phyloP scores from a whole-genome alignment of 2,329 filamentous ascomycete genomes.

The Calonectria multiphialidica region DNA sequence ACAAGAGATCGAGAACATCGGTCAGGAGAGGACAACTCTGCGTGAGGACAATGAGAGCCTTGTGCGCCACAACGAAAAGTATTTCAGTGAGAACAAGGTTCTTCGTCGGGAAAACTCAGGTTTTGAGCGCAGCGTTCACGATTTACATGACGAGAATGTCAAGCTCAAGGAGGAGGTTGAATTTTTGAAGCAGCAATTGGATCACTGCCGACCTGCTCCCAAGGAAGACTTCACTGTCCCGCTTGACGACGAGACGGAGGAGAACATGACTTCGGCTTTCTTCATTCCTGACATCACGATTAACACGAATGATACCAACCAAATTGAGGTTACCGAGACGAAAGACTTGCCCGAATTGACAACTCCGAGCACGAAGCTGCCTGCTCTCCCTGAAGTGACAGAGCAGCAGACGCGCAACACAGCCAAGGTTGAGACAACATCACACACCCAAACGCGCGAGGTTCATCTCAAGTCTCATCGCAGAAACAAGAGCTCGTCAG shows the following conservation, averaged over 20 bases:
- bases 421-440: conserved; percentile 45
- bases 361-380: conserved; percentile 46
- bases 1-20: conserved; percentile 52
- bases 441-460: conserved; percentile 43
- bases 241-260: conserved; percentile 55
- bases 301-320: conserved; percentile 53
- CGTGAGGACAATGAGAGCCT: conserved; percentile 64
- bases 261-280: conserved; percentile 71
- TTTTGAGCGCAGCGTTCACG: conserved; percentile 60
- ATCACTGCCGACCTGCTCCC: conserved; percentile 54
- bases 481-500: conserved; percentile 40
- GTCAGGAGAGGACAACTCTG: conserved; percentile 59
- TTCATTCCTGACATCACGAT: conserved; percentile 71
- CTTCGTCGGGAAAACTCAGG: conserved; percentile 61
- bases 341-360: conserved; percentile 49
- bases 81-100: conserved; percentile 65
- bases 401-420: conserved; percentile 43
- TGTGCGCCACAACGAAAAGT: conserved; percentile 67
- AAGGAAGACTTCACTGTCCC: conserved; percentile 52
- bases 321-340: conserved; percentile 47
- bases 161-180: conserved; percentile 62
- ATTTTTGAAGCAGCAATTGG: conserved; percentile 58
- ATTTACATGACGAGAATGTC: conserved; percentile 60
- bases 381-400: conserved; percentile 44
- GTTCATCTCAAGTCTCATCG: conserved; percentile 43